Evolutionary conservation across 2,329 filamentous ascomycete species (phyloP).

Genomic region (Claviceps capensis): DNA sequence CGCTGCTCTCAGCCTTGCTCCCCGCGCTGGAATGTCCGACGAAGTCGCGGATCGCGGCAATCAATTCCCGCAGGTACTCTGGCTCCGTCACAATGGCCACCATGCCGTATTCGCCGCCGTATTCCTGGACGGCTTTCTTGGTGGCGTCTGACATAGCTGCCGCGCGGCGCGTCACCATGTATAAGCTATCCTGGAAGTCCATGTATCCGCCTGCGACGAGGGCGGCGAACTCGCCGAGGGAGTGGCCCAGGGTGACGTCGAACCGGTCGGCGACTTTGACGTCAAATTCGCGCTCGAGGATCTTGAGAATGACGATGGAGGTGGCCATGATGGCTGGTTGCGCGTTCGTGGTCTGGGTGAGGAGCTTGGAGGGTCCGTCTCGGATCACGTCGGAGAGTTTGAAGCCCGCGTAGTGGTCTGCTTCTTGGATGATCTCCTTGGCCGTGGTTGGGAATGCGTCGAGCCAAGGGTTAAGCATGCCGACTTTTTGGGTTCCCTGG

Average conservation of each 20-base stretch:
- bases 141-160: constrained; percentile 75
- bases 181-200: constrained; percentile 61
- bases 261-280: constrained; percentile 59
- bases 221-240: constrained; percentile 84
- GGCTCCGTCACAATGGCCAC: constrained; percentile 83
- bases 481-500: constrained; percentile 79
- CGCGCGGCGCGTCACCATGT: constrained; percentile 62
- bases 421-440: constrained; percentile 66
- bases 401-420: constrained; percentile 63
- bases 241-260: constrained; percentile 80
- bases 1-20: constrained; percentile 51
- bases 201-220: constrained; percentile 76
- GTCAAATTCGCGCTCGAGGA: constrained; percentile 73
- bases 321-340: constrained; percentile 96
- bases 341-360: constrained; percentile 75
- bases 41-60: constrained; percentile 66
- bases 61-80: constrained; percentile 53
- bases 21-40: constrained; percentile 55
- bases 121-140: constrained; percentile 45
- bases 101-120: constrained; percentile 84
- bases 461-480: constrained; percentile 78
- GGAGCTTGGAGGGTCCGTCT: constrained; percentile 59
- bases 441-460: constrained; percentile 72
- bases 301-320: constrained; percentile 74
- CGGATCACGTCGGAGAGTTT: constrained; percentile 67